phyloP scores from a whole-genome alignment of 306 rosid species.

The Leucaena leucocephala region DNA sequence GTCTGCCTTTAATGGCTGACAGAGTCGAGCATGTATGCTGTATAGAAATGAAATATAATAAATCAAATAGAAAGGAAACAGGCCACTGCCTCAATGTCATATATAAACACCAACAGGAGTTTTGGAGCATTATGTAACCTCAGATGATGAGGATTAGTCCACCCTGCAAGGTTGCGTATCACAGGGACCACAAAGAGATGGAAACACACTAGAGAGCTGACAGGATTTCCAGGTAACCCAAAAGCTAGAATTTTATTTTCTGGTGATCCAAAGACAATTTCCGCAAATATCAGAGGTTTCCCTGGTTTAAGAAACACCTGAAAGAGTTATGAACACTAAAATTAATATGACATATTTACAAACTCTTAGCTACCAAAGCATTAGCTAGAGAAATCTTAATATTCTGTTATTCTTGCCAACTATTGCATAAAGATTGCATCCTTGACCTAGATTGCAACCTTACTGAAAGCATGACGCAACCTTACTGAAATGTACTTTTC shows the following conservation, averaged over 20 bases:
- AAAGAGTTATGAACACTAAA: slow-evolving; percentile 32
- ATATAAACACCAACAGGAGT: slow-evolving; percentile 6
- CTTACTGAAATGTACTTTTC: slow-evolving; percentile 72
- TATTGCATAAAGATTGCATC: slow-evolving; percentile 18
- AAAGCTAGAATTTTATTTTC: slow-evolving; percentile 72
- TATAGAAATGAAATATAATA: slow-evolving; percentile 32
- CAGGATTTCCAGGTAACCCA: slow-evolving; percentile 97
- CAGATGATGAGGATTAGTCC: slow-evolving; percentile 70
- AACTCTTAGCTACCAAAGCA: slow-evolving; percentile 24
- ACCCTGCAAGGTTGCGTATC: slow-evolving; percentile 80
- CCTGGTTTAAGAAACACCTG: slow-evolving; percentile 94
- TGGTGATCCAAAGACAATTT: slow-evolving; percentile 50
- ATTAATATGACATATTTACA: slow-evolving; percentile 29
- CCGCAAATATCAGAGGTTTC: slow-evolving; percentile 86
- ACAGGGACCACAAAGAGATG: slow-evolving; percentile 87
- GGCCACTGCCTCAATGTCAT: slow-evolving; percentile 18
- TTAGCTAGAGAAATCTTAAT: slow-evolving; percentile 11
- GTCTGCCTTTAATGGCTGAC: slow-evolving; percentile 66
- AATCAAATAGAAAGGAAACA: slow-evolving; percentile 31
- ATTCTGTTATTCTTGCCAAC: slow-evolving; percentile 17
- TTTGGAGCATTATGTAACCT: slow-evolving; percentile 57
- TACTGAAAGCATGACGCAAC: slow-evolving; percentile 40
- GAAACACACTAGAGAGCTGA: slow-evolving; percentile 84
- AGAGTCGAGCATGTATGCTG: slow-evolving; percentile 80
- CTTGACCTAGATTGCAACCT: slow-evolving; percentile 24